Conservation (phyloP, 306 rosid genomes). For the Quillaja saponaria region DNA sequence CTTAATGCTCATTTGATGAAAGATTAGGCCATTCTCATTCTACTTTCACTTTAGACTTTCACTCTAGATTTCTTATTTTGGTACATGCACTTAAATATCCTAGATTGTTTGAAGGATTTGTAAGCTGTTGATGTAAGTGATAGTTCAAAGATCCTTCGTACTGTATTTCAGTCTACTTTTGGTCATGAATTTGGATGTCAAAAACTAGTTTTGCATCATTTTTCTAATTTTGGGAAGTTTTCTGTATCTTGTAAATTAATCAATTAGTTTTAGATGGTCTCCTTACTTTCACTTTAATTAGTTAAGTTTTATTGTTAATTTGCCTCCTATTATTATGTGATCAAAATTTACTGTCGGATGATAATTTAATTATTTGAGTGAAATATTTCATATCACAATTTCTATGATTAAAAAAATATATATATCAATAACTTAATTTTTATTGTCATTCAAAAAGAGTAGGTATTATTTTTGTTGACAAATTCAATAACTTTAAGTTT, state of each 20-base stretch:
- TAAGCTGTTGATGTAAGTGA: constrained; percentile 22
- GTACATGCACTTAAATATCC: not conserved
- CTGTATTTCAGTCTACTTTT: constrained; percentile 4
- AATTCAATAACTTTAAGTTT: too few species aligned
- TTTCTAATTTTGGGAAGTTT: constrained; percentile 8
- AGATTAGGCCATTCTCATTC: not conserved
- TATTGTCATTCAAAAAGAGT: too few species aligned
- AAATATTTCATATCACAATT: too few species aligned
- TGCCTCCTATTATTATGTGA: too few species aligned
- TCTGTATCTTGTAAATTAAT: constrained; percentile 1
- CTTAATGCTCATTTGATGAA: constrained; percentile 2
- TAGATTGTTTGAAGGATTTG: constrained; percentile 22
- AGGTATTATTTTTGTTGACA: too few species aligned
- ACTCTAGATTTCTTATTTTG: too few species aligned
- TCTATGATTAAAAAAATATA: too few species aligned
- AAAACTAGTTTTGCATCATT: constrained; percentile 7
- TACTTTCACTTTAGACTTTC: not conserved
- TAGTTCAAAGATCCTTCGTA: constrained; percentile 22
- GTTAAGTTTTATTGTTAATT: too few species aligned
- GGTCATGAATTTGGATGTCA: not conserved
- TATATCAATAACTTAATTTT: too few species aligned
- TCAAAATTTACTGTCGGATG: too few species aligned
- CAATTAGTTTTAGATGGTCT: not conserved
- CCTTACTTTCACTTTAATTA: too few species aligned
- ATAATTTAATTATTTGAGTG: too few species aligned